These are phyloP conservation scores for Raffaelea deltoideospora DNA, from an alignment of 2,329 filamentous ascomycete species.

Conservation along the genomic window DNA sequence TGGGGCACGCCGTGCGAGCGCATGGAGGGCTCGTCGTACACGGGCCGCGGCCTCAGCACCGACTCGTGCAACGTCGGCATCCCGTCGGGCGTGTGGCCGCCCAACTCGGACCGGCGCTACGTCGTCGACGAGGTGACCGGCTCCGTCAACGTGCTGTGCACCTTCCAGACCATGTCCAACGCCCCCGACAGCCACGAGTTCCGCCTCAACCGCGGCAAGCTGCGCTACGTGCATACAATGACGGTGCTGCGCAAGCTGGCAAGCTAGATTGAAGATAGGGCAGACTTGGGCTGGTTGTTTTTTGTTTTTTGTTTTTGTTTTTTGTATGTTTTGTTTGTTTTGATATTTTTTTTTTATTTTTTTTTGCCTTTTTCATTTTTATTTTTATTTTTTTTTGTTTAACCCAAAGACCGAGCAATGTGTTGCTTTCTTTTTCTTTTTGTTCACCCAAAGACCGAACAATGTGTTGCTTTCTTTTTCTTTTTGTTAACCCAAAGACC, in stretches of 20 bases:
- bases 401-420: too few relatives aligned
- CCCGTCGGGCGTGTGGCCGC: slow-evolving; percentile 11
- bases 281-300: not conserved
- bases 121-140: slow-evolving; percentile 16
- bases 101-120: slow-evolving; percentile 12
- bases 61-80: slow-evolving; percentile 12
- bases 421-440: too few relatives aligned
- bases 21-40: slow-evolving; percentile 13
- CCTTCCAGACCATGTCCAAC: slow-evolving; percentile 11
- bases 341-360: too few relatives aligned
- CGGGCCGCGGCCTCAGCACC: slow-evolving; percentile 1
- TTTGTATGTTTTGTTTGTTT: too few relatives aligned
- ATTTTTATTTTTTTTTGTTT: too few relatives aligned
- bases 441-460: too few relatives aligned
- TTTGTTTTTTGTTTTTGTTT: too few relatives aligned
- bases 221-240: slow-evolving; percentile 19
- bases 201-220: slow-evolving; percentile 16
- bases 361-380: too few relatives aligned
- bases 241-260: slow-evolving; percentile 9
- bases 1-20: slow-evolving; percentile 20
- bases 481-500: too few relatives aligned
- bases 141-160: slow-evolving; percentile 16
- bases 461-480: too few relatives aligned
- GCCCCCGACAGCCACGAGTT: slow-evolving; percentile 20
- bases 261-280: too few relatives aligned